Evolutionary conservation across 306 rosid species (phyloP), one percentile per base, ranked within the genome.

Genomic region (Cucurbita moschata): DNA sequence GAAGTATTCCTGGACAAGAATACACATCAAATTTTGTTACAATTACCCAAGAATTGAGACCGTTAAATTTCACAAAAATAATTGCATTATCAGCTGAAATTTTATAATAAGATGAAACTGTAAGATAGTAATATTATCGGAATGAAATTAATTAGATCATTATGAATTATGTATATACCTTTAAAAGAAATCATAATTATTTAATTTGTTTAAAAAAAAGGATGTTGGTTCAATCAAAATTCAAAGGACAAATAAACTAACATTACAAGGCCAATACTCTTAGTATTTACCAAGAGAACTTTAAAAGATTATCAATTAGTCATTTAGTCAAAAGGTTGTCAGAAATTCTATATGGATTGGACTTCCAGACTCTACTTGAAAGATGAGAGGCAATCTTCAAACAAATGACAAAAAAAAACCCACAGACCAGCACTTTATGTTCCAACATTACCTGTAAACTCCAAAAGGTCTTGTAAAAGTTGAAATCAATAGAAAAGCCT

Each of bases 401-500:
- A 58, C 58, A 42, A 39, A 35, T 23, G 2, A 7, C 21, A 69
- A 52, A 59, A 35, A 21, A 51, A 71, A 37, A 52, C 60, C 63
- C 64, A 30, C 37, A 2, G 42, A 26, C 14, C 77, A 69, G 55
- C 54, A 80, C 56, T 23, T 53, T 30, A 76, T 56, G 77, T 67
- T 81, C 73, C 70, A 54, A 75, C 78, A 64, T 79, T 76, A 88
- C 97, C 94, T 93, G 98, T 79, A 94, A 88, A 56, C 98, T 92
- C 98, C 97, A 94, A 80, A 94, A 90, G 40, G 98, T 94, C 89
- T 89, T 88, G 76, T 94, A 94, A 77, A 94, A 94, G 83, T 94
- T 94, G 92, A 90, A 94, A 89, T 94, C 98, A 46, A 94, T 89
- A 76, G 97, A 89, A 82, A 94, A 81, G 59, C 97, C 98, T 93